Conservation (phyloP, 768 basidiomycete genomes). For the Agrocybe pediades region DNA sequence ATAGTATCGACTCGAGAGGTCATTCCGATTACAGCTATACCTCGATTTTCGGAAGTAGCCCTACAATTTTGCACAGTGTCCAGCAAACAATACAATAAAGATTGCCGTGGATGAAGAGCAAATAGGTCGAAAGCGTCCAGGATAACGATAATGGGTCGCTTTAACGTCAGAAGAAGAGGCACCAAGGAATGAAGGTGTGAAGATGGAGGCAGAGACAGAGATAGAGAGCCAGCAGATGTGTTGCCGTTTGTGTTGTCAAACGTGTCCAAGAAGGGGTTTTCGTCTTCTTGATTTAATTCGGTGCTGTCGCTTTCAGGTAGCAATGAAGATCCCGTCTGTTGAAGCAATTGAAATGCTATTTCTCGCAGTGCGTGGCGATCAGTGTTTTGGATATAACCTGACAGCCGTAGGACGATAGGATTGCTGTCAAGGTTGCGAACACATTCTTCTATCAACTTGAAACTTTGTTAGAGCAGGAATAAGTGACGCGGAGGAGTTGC, state of each 20-base stretch:
- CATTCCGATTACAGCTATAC: slow-evolving; percentile 84
- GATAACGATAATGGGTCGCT: slow-evolving; percentile 78
- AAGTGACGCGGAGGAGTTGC: neutral
- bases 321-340: slow-evolving; percentile 71
- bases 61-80: slow-evolving; percentile 91
- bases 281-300: slow-evolving; percentile 34
- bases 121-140: slow-evolving; percentile 96
- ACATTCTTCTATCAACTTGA: slow-evolving; percentile 63
- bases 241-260: slow-evolving; percentile 7
- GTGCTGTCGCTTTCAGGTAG: slow-evolving; percentile 36
- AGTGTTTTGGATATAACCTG: slow-evolving; percentile 82
- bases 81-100: slow-evolving; percentile 90
- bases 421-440: slow-evolving; percentile 44
- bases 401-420: slow-evolving; percentile 79
- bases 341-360: slow-evolving; percentile 81
- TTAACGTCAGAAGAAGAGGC: slow-evolving; percentile 74
- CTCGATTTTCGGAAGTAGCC: slow-evolving; percentile 56
- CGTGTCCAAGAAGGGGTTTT: slow-evolving; percentile 53
- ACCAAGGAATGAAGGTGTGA: slow-evolving; percentile 76
- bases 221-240: slow-evolving; percentile 22
- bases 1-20: slow-evolving; percentile 88
- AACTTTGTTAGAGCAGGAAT: slow-evolving; percentile 5
- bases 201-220: slow-evolving; percentile 60
- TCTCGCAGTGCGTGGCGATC: slow-evolving; percentile 92
- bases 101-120: slow-evolving; percentile 88